Conservation (phyloP, 2,329 filamentous ascomycete genomes). For the Venturia asperata region DNA sequence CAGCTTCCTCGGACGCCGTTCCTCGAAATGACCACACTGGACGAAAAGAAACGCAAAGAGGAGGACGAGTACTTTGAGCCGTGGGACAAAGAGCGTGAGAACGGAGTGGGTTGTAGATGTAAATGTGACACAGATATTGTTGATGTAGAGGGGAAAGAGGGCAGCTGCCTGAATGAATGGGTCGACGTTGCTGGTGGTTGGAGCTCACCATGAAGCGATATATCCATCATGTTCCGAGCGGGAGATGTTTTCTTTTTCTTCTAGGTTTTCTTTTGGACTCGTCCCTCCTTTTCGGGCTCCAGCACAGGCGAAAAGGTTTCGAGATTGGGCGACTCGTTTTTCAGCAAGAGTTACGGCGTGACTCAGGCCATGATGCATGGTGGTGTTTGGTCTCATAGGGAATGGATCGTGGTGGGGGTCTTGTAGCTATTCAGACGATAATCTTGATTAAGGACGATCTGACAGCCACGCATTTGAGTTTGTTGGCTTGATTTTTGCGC, state of each 20-base stretch:
- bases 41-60: constrained; percentile 77
- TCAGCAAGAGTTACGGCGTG: not conserved
- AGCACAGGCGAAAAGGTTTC: not conserved
- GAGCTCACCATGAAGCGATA: constrained; percentile 50
- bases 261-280: not conserved
- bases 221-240: not conserved
- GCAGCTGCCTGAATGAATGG: constrained; percentile 92
- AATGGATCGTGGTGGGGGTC: not conserved
- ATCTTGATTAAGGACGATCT: not conserved
- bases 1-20: constrained; percentile 76
- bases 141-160: constrained; percentile 95
- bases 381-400: not conserved
- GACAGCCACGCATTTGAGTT: not conserved
- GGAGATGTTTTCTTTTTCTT: not conserved
- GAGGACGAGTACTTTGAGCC: constrained; percentile 96
- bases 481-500: not conserved
- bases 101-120: constrained; percentile 93
- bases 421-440: constrained; percentile 2
- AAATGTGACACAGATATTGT: constrained; percentile 95
- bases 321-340: not conserved
- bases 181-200: constrained; percentile 95
- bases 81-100: constrained; percentile 82
- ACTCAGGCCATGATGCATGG: constrained; percentile 3
- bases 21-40: constrained; percentile 71
- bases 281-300: not conserved